phyloP scores from a whole-genome alignment of 2,329 filamentous ascomycete genomes.

The Ascochyta koolunga region DNA sequence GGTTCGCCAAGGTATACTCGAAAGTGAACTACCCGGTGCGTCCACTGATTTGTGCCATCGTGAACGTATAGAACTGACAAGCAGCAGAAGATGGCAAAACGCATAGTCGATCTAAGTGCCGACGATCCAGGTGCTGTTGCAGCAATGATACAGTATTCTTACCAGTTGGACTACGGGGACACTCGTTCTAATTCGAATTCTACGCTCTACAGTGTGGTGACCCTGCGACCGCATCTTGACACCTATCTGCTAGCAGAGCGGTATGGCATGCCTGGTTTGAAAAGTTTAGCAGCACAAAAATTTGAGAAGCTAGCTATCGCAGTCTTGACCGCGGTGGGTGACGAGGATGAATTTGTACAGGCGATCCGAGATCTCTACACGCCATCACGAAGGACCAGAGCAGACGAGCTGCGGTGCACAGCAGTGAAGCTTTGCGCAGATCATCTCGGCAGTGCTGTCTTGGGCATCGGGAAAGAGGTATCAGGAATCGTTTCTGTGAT shows the following conservation, averaged over 20 bases:
- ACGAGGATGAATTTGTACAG: constrained; percentile 33
- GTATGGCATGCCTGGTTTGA: constrained; percentile 35
- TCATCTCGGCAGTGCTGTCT: constrained; percentile 36
- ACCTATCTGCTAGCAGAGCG: constrained; percentile 39
- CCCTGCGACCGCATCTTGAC: constrained; percentile 35
- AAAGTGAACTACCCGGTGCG: constrained; percentile 30
- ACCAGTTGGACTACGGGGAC: constrained; percentile 40
- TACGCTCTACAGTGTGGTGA: constrained; percentile 27
- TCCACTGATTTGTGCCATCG: not conserved
- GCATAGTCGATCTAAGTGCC: constrained; percentile 38
- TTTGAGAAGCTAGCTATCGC: constrained; percentile 32
- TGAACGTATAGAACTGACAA: constrained; percentile 11
- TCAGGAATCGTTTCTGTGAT: constrained; percentile 35
- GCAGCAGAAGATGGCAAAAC: constrained; percentile 28
- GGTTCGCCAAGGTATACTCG: constrained; percentile 39
- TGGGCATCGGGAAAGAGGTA: constrained; percentile 34
- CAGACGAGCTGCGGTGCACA: constrained; percentile 27
- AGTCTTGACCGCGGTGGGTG: constrained; percentile 28
- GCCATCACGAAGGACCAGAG: constrained; percentile 28
- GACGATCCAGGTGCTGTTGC: constrained; percentile 40
- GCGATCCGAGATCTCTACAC: constrained; percentile 36
- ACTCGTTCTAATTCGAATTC: constrained; percentile 24
- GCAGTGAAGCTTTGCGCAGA: constrained; percentile 38
- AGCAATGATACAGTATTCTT: constrained; percentile 44
- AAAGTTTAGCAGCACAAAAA: constrained; percentile 33